Evolutionary conservation across 2,329 filamentous ascomycete genomes (phyloP).

Genomic region (Ophiostoma quercus): DNA sequence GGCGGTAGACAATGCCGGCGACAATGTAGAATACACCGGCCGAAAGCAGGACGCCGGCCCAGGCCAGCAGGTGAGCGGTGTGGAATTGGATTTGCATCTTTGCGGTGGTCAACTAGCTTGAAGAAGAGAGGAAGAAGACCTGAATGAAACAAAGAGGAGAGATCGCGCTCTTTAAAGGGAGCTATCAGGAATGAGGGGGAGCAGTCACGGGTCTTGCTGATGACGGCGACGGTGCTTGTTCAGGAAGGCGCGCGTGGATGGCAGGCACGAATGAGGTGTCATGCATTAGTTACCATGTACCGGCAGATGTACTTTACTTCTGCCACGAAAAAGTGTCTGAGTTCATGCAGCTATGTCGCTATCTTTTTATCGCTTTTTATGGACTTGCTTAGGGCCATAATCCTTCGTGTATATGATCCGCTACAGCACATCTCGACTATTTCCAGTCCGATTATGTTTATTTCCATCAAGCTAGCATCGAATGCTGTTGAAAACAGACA

Average conservation of each 20-base stretch:
- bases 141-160: background rate
- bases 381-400: background rate
- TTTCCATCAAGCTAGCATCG: background rate
- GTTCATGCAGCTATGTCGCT: background rate
- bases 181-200: background rate
- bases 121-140: background rate
- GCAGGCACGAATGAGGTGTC: background rate
- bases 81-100: background rate
- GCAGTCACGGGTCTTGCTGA: background rate
- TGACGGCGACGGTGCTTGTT: background rate
- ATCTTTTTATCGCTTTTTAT: background rate
- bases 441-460: background rate
- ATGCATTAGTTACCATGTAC: background rate
- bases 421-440: background rate
- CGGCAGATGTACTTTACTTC: background rate
- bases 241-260: background rate
- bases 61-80: background rate
- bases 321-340: background rate
- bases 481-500: background rate
- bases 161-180: background rate
- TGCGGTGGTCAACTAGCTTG: background rate
- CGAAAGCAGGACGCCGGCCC: background rate
- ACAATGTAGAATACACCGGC: background rate
- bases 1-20: slow-evolving; percentile 47
- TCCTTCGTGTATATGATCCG: too few relatives aligned